These are phyloP conservation scores for Trypanosoma grayi DNA, from an alignment of 208 protist species.

Conservation along the genomic window DNA sequence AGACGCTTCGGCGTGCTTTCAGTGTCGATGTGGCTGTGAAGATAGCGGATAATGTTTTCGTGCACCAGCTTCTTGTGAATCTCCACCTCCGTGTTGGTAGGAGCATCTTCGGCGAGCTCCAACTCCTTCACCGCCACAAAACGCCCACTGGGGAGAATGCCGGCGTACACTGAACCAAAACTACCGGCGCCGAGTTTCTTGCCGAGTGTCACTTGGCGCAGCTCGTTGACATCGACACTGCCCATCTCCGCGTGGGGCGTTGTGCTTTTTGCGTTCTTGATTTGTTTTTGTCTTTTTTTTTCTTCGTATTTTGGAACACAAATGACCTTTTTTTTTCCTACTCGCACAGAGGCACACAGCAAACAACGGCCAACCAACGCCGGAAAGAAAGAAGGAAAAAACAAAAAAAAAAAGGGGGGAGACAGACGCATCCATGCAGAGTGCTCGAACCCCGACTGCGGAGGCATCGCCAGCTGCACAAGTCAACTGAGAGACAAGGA, in stretches of 20 bases:
- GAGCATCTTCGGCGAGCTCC: constrained; percentile 79
- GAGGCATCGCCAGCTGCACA: too few relatives aligned
- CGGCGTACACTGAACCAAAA: constrained; percentile 88
- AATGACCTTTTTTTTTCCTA: neutral
- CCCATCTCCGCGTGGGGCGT: constrained; percentile 26
- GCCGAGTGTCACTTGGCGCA: constrained; percentile 74
- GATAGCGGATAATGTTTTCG: constrained; percentile 91
- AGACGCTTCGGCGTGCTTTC: constrained; percentile 81
- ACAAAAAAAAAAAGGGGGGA: constrained; percentile 10
- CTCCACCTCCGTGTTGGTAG: constrained; percentile 85
- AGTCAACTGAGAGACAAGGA: too few relatives aligned
- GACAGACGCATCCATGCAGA: neutral
- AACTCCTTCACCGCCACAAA: constrained; percentile 91
- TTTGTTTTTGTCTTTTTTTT: constrained; percentile 1
- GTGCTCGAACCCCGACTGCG: too few relatives aligned
- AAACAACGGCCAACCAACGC: neutral
- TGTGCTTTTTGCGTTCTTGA: neutral
- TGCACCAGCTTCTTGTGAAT: constrained; percentile 89
- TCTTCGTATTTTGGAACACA: neutral
- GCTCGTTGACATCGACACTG: constrained; percentile 60
- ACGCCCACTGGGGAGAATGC: constrained; percentile 79
- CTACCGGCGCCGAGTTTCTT: constrained; percentile 89
- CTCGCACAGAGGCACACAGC: neutral
- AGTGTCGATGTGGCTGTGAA: constrained; percentile 79
- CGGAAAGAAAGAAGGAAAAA: neutral